Evolutionary conservation across 108 stramenopile species (phyloP), one percentile per base, ranked within the genome.

Genomic region (Conticribra weissflogii): DNA sequence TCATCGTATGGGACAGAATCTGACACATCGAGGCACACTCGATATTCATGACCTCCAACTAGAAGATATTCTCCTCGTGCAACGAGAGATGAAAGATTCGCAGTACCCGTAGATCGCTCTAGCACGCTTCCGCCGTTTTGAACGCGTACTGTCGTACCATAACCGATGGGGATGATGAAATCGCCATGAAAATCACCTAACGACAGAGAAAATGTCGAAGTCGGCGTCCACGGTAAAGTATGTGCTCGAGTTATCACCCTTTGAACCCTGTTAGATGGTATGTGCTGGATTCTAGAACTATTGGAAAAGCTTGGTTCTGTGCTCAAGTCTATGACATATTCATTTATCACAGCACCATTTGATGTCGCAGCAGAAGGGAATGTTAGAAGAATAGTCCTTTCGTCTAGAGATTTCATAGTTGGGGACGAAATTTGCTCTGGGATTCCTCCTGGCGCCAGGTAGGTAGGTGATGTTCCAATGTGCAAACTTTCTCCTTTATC

Each of bases 151-250:
- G 77, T 77, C 22, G 82, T 63, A 19, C 52, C 73, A 24, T 30
- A 34, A 55, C 82, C 76, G 51, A 86, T 63, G 17, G 74, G 34
- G 5, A 69, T 53, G 18, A 66, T 76, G 59, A 81, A 88, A 49
- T 83, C 82, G 19, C 88, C 88, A 30, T 83, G 78, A 66, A 80
- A 89, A 67, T 81, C 73, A 3, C 83, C 85, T 23, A 86, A 66
- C 14, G 88, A 89, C 25, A 89, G 53, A 31, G 84, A 79, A 65
- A 89, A 89, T 18, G 65, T 71, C 0, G 83, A 81, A 48, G 30
- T 30, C 44, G 47, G 52, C 33, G 49, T 74, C 82, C 82, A 88
- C 0, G 87, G 84, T 18, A 81, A 34, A 18, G 80, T 86, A 57
- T 88, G 87, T 30, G 85, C 87, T 46, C 66, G 54, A 59, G 88